Conservation (phyloP, 768 basidiomycete species). For the Termitomyces sp. region DNA sequence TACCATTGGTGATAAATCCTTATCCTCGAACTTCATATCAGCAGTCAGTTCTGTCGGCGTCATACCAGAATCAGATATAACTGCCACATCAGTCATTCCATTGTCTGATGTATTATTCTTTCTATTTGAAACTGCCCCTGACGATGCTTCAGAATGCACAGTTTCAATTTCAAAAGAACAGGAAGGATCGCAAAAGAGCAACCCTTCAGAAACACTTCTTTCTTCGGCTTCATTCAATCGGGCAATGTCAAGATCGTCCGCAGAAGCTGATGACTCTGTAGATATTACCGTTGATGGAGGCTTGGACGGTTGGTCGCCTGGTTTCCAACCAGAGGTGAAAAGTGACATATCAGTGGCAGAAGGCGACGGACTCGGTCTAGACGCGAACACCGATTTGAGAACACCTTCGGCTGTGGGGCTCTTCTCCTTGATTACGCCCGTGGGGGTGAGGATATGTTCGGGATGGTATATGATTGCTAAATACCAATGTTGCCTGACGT, state of each 20-base stretch:
- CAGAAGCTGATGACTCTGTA: neutral
- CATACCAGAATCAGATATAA: conserved; percentile 3
- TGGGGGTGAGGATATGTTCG: conserved; percentile 38
- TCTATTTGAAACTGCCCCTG: neutral
- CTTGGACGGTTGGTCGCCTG: neutral
- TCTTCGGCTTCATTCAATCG: conserved; percentile 27
- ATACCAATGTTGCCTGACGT: conserved; percentile 88
- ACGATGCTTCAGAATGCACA: conserved; percentile 2
- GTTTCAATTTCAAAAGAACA: conserved; percentile 17
- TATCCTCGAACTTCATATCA: conserved; percentile 14
- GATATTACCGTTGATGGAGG: conserved; percentile 1
- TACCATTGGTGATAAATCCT: conserved; percentile 3
- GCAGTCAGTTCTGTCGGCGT: neutral
- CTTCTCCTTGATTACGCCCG: conserved; percentile 8
- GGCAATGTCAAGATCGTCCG: neutral
- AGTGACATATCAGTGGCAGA: neutral
- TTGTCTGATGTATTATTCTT: neutral
- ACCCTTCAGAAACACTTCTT: conserved; percentile 11
- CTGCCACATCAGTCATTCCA: neutral
- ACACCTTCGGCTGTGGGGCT: neutral
- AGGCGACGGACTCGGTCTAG: neutral
- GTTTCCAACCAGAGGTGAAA: neutral
- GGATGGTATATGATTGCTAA: conserved; percentile 91
- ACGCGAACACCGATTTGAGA: conserved; percentile 1
- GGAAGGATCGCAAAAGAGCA: conserved; percentile 22